phyloP scores from a whole-genome alignment of 1,139 yeast species.

The Pichia kudriavzevii region DNA sequence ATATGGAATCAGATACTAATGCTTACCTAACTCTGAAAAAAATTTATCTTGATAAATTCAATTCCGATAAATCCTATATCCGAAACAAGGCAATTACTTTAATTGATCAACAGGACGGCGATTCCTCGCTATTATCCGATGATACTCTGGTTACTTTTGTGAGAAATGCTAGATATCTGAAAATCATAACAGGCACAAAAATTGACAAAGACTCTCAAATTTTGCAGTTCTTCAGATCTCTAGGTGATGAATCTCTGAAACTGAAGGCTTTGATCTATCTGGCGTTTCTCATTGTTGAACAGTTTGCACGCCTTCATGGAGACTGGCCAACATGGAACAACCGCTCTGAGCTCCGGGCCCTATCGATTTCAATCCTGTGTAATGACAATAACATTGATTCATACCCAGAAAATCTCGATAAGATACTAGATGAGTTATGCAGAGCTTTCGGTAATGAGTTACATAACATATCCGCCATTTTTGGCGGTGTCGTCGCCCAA shows the following conservation, averaged over 20 bases:
- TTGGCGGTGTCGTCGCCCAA: constrained; percentile 78
- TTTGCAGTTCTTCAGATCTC: background rate
- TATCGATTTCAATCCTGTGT: constrained; percentile 23
- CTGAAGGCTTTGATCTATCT: constrained; percentile 17
- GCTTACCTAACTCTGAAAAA: constrained; percentile 52
- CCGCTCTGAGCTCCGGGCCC: constrained; percentile 17
- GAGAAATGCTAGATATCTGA: constrained; percentile 43
- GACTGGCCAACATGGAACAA: constrained; percentile 18
- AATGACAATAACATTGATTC: constrained; percentile 13
- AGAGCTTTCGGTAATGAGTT: constrained; percentile 37
- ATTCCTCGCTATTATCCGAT: constrained; percentile 29
- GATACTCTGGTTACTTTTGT: constrained; percentile 47
- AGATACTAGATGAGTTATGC: constrained; percentile 28
- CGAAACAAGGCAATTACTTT: constrained; percentile 26
- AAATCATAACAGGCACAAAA: constrained; percentile 27
- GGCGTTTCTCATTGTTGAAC: constrained; percentile 22
- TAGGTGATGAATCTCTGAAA: background rate
- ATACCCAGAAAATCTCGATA: constrained; percentile 22
- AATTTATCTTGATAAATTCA: constrained; percentile 53
- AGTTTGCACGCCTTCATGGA: constrained; percentile 11
- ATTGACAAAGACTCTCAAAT: constrained; percentile 13
- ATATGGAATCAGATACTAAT: constrained; percentile 76
- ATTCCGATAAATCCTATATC: constrained; percentile 40
- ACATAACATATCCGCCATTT: constrained; percentile 43
- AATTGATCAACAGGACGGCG: too few species aligned